These are phyloP conservation scores for Chionographis japonica DNA, from an alignment of 106 monocot genomes.

Conservation along the genomic window DNA sequence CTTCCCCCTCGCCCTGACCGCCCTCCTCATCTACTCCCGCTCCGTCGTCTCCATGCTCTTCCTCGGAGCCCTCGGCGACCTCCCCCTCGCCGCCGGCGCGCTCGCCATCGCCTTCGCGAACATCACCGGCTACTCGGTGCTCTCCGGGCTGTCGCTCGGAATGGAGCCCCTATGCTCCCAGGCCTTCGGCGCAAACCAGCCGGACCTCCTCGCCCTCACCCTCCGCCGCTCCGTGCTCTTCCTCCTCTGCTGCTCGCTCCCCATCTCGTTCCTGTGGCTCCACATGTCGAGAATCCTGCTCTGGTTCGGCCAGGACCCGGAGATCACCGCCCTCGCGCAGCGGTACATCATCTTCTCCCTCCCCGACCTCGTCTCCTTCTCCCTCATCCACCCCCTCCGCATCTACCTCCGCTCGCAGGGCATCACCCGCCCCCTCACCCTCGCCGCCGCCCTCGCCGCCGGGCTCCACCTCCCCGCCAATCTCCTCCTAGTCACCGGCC, in stretches of 20 bases:
- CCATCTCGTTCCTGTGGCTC: conserved; percentile 34
- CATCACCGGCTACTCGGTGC: conserved; percentile 49
- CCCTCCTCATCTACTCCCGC: conserved; percentile 34
- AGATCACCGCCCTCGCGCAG: conserved; percentile 31
- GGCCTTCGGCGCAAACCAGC: conserved; percentile 32
- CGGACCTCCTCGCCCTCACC: conserved; percentile 25
- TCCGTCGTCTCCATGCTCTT: conserved; percentile 33
- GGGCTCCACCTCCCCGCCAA: conserved; percentile 28
- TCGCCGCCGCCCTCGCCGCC: conserved; percentile 16
- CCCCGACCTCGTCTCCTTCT: conserved; percentile 49
- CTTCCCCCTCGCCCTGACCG: conserved; percentile 22
- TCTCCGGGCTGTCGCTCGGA: conserved; percentile 35
- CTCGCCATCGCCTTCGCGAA: conserved; percentile 48
- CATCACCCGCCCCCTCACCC: conserved; percentile 25
- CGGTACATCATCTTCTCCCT: conserved; percentile 25
- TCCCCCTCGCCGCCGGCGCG: conserved; percentile 32
- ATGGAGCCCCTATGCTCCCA: conserved; percentile 55
- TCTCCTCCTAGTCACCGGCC: conserved; percentile 16
- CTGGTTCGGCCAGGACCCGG: conserved; percentile 32
- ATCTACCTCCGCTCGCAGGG: conserved; percentile 50
- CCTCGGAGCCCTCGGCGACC: conserved; percentile 36
- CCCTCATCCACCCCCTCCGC: conserved; percentile 41
- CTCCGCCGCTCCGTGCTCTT: conserved; percentile 41
- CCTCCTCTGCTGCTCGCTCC: conserved; percentile 39
- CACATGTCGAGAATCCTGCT: conserved; percentile 30